Conservation (phyloP, 805 yeast species). For the Barnettozyma californica region DNA sequence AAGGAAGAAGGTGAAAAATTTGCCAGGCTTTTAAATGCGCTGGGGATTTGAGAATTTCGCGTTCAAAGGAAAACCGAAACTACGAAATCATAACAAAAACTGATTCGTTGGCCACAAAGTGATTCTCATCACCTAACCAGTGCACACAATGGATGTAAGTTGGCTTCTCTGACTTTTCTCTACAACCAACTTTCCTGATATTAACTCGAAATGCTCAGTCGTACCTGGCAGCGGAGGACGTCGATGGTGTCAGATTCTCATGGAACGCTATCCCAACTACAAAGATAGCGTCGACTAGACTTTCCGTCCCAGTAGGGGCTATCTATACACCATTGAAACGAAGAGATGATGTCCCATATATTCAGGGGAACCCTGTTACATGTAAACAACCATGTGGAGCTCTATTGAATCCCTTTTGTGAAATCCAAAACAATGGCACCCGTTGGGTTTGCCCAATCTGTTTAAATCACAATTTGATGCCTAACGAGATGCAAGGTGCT, state of each 20-base stretch:
- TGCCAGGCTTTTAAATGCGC: background rate
- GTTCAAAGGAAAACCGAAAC: background rate
- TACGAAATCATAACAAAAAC: background rate
- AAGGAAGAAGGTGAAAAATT: background rate
- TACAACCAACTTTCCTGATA: background rate
- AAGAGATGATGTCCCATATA: constrained; percentile 32
- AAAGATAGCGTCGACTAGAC: constrained; percentile 46
- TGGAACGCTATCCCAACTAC: constrained; percentile 58
- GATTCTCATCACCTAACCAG: background rate
- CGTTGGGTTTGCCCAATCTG: constrained; percentile 58
- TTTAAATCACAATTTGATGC: constrained; percentile 39
- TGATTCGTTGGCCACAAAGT: background rate
- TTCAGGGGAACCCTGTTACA: constrained; percentile 38
- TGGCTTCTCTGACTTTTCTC: background rate
- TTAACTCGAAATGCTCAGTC: constrained; percentile 1
- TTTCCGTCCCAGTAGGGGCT: constrained; percentile 51
- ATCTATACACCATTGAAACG: constrained; percentile 55
- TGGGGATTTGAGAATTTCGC: background rate
- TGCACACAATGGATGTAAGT: constrained; percentile 6
- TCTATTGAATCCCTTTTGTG: constrained; percentile 46
- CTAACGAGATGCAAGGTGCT: constrained; percentile 29
- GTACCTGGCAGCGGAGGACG: constrained; percentile 18
- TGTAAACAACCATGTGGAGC: constrained; percentile 51
- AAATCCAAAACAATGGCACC: constrained; percentile 24
- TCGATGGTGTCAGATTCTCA: constrained; percentile 55